Conservation (phyloP, 108 stramenopile species). For the Nitzschia inconspicua region DNA sequence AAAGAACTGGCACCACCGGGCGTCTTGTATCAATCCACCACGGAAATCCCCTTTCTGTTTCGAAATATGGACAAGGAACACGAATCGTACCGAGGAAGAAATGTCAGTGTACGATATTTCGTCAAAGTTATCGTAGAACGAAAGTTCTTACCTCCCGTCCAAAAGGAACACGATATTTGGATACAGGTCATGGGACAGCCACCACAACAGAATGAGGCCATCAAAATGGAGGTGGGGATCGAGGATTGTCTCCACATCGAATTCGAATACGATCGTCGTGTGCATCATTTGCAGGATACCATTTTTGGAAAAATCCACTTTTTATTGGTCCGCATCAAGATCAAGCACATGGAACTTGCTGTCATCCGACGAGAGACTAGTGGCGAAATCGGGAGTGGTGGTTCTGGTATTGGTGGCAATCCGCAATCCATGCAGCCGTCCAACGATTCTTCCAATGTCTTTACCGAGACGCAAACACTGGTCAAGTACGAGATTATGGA, state of each 20-base stretch:
- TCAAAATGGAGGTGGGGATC: slow-evolving; percentile 99
- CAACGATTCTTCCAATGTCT: slow-evolving; percentile 47
- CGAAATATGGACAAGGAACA: slow-evolving; percentile 78
- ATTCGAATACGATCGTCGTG: slow-evolving; percentile 94
- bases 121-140: slow-evolving; percentile 88
- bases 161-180: slow-evolving; percentile 89
- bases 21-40: slow-evolving; percentile 67
- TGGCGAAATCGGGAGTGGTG: slow-evolving; percentile 65
- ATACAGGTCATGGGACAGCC: slow-evolving; percentile 79
- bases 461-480: slow-evolving; percentile 96
- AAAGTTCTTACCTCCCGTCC: slow-evolving; percentile 80
- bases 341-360: slow-evolving; percentile 99
- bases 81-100: slow-evolving; percentile 93
- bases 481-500: slow-evolving; percentile 99
- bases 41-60: slow-evolving; percentile 86
- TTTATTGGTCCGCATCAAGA: slow-evolving; percentile 96
- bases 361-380: slow-evolving; percentile 96
- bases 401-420: slow-evolving; percentile 20
- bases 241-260: slow-evolving; percentile 99
- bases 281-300: slow-evolving; percentile 94
- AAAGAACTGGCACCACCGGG: slow-evolving; percentile 94
- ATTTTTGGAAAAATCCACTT: slow-evolving; percentile 97
- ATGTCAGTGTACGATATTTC: slow-evolving; percentile 96
- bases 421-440: not conserved
- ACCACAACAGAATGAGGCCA: slow-evolving; percentile 73